These are phyloP conservation scores for Pseudohyphozyma bogoriensis DNA, from an alignment of 768 basidiomycete genomes.

Conservation along the genomic window DNA sequence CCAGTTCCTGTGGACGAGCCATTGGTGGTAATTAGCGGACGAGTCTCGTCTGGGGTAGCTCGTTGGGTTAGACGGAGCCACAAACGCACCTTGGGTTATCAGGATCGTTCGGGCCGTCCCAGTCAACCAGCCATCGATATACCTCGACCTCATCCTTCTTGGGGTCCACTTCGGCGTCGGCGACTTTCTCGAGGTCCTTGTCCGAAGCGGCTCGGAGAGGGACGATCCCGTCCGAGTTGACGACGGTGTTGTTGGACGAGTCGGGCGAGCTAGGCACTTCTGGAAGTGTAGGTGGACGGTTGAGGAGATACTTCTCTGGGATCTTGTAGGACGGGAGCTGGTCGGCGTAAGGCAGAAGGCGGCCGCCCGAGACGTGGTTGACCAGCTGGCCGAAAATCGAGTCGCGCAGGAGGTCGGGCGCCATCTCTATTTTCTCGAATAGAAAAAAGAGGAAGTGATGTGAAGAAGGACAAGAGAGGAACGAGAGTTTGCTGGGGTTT, in stretches of 20 bases:
- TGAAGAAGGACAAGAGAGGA: no score
- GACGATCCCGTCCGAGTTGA: not conserved
- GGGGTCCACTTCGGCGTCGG: not conserved
- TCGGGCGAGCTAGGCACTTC: not conserved
- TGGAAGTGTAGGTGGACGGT: not conserved
- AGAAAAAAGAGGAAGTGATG: no score
- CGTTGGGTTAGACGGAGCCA: no score
- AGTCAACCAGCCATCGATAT: conserved; percentile 15
- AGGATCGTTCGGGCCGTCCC: not conserved
- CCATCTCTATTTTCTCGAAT: no score
- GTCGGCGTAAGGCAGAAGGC: conserved; percentile 26
- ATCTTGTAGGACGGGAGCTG: conserved; percentile 12
- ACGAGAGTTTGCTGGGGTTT: no score
- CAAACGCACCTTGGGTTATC: not conserved
- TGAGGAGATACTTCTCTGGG: conserved; percentile 6
- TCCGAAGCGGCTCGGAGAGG: not conserved
- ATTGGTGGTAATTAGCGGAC: not conserved
- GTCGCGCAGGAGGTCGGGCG: conserved; percentile 28
- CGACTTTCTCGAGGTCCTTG: not conserved
- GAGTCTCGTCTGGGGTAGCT: not conserved
- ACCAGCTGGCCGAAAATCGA: conserved; percentile 26
- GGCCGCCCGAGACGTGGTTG: conserved; percentile 17
- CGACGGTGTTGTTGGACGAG: not conserved
- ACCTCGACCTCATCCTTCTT: conserved; percentile 2
- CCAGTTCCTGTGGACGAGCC: conserved; percentile 9